Conservation (phyloP, 805 yeast species). For the Yarrowia sp. region DNA sequence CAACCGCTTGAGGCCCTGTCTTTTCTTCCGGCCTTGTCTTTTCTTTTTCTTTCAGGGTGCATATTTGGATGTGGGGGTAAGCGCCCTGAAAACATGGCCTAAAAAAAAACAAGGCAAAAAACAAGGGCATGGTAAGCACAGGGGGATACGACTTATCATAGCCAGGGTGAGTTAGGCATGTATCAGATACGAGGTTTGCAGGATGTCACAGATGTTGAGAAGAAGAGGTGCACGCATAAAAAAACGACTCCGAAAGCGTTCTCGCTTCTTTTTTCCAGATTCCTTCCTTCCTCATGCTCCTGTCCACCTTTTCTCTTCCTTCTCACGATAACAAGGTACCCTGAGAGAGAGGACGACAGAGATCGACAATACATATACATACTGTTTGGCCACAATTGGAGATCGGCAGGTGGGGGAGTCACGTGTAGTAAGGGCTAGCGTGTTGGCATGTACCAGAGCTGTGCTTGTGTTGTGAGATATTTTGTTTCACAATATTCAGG, state of each 20-base stretch:
- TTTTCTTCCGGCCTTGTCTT: not conserved
- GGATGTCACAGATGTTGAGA: no score
- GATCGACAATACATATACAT: conserved; percentile 6
- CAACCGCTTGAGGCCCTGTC: not conserved
- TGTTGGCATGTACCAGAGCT: no score
- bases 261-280: no score
- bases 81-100: no score
- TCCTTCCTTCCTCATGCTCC: no score
- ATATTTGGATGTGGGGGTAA: not conserved
- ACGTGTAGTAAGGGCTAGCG: not conserved
- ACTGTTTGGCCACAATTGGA: conserved; percentile 1
- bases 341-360: not conserved
- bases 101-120: not conserved
- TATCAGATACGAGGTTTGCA: no score
- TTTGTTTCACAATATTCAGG: no score
- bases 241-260: not conserved
- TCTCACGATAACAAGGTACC: not conserved
- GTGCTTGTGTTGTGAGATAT: no score
- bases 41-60: not conserved
- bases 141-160: conserved; percentile 5
- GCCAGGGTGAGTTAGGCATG: not conserved
- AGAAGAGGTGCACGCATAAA: not conserved
- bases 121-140: not conserved
- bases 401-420: not conserved
- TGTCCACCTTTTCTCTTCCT: not conserved